Base-by-base conservation (phyloP, 2,329 filamentous ascomycete species). In the Harringtonia aguacate region DNA sequence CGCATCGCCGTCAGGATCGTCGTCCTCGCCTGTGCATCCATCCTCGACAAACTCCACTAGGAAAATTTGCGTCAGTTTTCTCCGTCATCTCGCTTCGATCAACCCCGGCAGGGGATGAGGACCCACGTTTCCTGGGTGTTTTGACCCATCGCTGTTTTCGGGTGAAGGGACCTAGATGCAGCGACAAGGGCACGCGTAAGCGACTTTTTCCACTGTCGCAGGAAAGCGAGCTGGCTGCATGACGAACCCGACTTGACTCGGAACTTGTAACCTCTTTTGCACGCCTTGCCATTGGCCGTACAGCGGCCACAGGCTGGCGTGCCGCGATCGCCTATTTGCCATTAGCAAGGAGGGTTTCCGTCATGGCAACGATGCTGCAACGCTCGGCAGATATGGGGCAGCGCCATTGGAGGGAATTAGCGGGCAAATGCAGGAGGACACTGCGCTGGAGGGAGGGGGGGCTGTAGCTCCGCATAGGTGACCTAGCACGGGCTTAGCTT, bases 261-360 rank as follows among this genome's bases (percentile, higher is more conserved):
- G 27, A 64, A 61, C 48, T 60, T 61, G 49, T 60, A 57, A 22
- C 54, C 57, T 36, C 56, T 52, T 8, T 39, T 51, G 51, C 61
- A 64, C 10, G 51, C 41, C 7, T 51, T 53, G 21, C 53, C 50
- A 29, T 50, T 50, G 40, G 48, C 50, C 12, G 48, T 44, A 43
- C 61, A 63, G 27, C 59, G 56, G 20, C 60, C 57, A 46, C 61
- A 63, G 4, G 52, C 47, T 18, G 59, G 61, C 27, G 55, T 57
- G 2, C 53, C 55, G 36, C 66, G 61, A 45, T 69, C 67, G 52
- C 66, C 65, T 68, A 33, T 6, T 17, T 18, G 30, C 13, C 8
- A 14, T 13, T 31, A 31, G 30, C 14, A 29, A 3, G 27, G 27
- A 12, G n/a, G 14, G 40, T 28, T 22, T n/a, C n/a, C n/a, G n/a